A percentile compares a stretch with the other conserved stretches of the same genome.
phyloP scores from a whole-genome alignment of 108 stramenopile species.

The Nitzschia sp. region DNA sequence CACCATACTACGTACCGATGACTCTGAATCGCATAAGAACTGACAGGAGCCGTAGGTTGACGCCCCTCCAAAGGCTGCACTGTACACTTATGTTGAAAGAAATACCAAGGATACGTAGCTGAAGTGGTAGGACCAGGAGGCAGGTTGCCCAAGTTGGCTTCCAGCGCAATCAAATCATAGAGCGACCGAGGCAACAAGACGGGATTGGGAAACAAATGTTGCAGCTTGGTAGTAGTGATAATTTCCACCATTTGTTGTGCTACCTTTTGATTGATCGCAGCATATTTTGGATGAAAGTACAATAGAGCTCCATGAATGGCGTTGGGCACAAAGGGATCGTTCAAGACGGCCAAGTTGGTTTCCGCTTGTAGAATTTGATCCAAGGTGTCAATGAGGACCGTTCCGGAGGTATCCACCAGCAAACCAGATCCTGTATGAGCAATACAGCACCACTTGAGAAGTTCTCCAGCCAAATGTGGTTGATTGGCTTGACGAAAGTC shows the following conservation, averaged over 20 bases:
- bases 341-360: constrained; percentile 27
- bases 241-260: constrained; percentile 34
- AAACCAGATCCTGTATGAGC: constrained; percentile 43
- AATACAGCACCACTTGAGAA: constrained; percentile 76
- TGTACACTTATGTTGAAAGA: constrained; percentile 42
- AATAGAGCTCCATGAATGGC: constrained; percentile 32
- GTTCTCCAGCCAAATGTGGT: constrained; percentile 58
- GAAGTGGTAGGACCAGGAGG: background rate
- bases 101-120: constrained; percentile 24
- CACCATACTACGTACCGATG: constrained; percentile 29
- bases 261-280: constrained; percentile 1
- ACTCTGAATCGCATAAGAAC: constrained; percentile 28
- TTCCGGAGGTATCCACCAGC: constrained; percentile 54
- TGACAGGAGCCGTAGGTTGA: constrained; percentile 22
- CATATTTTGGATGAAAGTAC: constrained; percentile 18
- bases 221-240: constrained; percentile 34
- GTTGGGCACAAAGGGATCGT: constrained; percentile 22
- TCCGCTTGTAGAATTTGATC: constrained; percentile 13
- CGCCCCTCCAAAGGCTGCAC: constrained; percentile 29
- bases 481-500: constrained; percentile 23
- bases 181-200: constrained; percentile 40
- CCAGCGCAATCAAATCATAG: constrained; percentile 31
- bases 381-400: constrained; percentile 36
- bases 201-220: constrained; percentile 22
- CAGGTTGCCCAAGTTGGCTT: constrained; percentile 13